phyloP scores from a whole-genome alignment of 2,329 filamentous ascomycete genomes.

The Colletotrichum sp. region DNA sequence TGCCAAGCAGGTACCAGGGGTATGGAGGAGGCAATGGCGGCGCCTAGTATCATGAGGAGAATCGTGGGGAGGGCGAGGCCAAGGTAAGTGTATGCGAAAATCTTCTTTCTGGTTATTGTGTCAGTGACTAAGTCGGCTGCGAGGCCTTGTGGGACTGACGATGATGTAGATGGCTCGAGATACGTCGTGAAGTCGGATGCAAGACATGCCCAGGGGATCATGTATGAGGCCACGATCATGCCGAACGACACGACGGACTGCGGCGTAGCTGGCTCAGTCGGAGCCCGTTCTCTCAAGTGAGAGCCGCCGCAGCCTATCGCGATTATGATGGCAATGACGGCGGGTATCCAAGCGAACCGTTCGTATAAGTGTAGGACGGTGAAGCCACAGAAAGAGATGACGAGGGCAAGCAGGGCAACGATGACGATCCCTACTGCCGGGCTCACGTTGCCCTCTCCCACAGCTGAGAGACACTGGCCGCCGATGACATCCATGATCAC shows the following conservation, averaged over 20 bases:
- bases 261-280: slow-evolving; percentile 40
- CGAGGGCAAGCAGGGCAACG: slow-evolving; percentile 45
- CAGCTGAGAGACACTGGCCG: slow-evolving; percentile 45
- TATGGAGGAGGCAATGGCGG: slow-evolving; percentile 38
- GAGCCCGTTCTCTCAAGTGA: slow-evolving; percentile 39
- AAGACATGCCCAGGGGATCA: slow-evolving; percentile 66
- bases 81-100: slow-evolving; percentile 62
- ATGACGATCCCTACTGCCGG: slow-evolving; percentile 53
- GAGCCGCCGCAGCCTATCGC: slow-evolving; percentile 43
- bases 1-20: slow-evolving; percentile 32
- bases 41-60: slow-evolving; percentile 42
- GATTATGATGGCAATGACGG: slow-evolving; percentile 43
- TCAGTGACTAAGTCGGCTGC: neutral
- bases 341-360: slow-evolving; percentile 51
- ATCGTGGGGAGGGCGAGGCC: slow-evolving; percentile 50
- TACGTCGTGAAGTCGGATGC: slow-evolving; percentile 68
- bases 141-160: slow-evolving; percentile 33
- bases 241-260: slow-evolving; percentile 58
- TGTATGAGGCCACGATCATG: slow-evolving; percentile 66
- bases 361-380: slow-evolving; percentile 49
- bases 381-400: slow-evolving; percentile 55
- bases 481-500: slow-evolving; percentile 53
- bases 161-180: slow-evolving; percentile 52
- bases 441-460: slow-evolving; percentile 39
- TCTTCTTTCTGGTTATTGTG: slow-evolving; percentile 30